phyloP scores from a whole-genome alignment of 2,329 filamentous ascomycete species.

The Lecanoromycetidae sp. region DNA sequence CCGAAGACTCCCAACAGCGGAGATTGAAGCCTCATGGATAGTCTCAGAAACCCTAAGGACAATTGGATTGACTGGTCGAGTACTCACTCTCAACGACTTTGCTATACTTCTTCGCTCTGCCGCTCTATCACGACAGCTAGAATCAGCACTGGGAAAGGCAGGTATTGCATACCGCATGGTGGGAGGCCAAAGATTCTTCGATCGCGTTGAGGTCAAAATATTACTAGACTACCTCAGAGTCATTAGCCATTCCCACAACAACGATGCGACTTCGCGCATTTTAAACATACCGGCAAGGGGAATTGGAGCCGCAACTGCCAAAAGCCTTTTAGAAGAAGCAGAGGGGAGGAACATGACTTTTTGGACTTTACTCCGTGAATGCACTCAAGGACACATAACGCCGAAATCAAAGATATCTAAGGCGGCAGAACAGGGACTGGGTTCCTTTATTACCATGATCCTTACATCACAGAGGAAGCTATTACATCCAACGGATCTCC shows the following conservation, averaged over 20 bases:
- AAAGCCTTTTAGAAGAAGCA: conserved; percentile 62
- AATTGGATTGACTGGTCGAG: conserved; percentile 56
- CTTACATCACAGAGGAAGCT: conserved; percentile 45
- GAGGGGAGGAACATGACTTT: conserved; percentile 56
- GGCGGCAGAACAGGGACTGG: conserved; percentile 45
- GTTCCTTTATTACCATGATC: conserved; percentile 48
- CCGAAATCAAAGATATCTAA: conserved; percentile 44
- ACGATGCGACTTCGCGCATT: conserved; percentile 70
- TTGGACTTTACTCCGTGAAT: conserved; percentile 59
- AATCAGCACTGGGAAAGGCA: conserved; percentile 64
- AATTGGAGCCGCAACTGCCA: conserved; percentile 68
- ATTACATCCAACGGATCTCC: conserved; percentile 29
- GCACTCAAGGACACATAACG: conserved; percentile 39
- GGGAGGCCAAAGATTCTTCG: conserved; percentile 81
- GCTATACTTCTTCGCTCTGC: conserved; percentile 81
- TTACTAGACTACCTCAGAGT: conserved; percentile 80
- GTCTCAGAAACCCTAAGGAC: conserved; percentile 67
- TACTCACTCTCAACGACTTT: conserved; percentile 65
- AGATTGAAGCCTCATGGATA: conserved; percentile 75
- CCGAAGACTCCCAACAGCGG: conserved; percentile 56
- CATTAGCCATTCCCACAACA: conserved; percentile 72
- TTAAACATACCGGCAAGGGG: conserved; percentile 74
- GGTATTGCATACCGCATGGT: conserved; percentile 89
- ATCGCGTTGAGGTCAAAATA: conserved; percentile 76
- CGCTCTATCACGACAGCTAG: conserved; percentile 70